A percentile compares a stretch with the other conserved stretches of the same genome.
Conservation (phyloP, 176 grass and related monocot genomes). For the Thalia dealbata region DNA sequence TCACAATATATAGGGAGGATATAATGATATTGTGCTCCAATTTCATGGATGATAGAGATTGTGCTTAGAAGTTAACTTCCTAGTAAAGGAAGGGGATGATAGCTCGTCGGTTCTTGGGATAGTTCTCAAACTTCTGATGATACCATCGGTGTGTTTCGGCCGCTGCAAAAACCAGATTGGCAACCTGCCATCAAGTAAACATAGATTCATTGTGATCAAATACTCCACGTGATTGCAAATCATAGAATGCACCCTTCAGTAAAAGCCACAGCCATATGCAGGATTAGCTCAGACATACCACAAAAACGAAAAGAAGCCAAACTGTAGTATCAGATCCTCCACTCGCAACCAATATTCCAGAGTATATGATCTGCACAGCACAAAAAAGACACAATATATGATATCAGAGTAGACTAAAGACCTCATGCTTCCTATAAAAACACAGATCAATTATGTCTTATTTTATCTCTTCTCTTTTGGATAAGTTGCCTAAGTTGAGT, state of each 20-base stretch:
- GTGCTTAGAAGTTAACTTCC: neutral
- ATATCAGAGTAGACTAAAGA: neutral
- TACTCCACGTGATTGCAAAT: neutral
- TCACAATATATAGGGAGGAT: no score
- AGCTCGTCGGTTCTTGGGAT: conserved; percentile 50
- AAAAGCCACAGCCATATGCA: neutral
- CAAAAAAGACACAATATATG: neutral
- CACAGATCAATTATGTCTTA: neutral
- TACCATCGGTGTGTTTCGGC: conserved; percentile 87
- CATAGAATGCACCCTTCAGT: neutral
- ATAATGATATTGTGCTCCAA: no score
- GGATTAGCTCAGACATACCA: conserved; percentile 39
- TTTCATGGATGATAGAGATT: no score
- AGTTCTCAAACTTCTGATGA: conserved; percentile 79
- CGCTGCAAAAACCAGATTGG: conserved; percentile 62
- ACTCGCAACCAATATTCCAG: conserved; percentile 57
- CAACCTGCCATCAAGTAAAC: conserved; percentile 37
- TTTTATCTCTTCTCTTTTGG: no score
- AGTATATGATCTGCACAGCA: conserved; percentile 62
- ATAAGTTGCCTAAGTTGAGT: no score
- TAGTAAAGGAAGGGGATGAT: conserved; percentile 83
- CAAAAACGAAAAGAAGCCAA: conserved; percentile 78
- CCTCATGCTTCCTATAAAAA: neutral
- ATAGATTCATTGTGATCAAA: neutral
- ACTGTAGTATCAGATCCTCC: conserved; percentile 52